Conservation (phyloP, 371 early-diverging fungal genomes). For the Mucor indicus region DNA sequence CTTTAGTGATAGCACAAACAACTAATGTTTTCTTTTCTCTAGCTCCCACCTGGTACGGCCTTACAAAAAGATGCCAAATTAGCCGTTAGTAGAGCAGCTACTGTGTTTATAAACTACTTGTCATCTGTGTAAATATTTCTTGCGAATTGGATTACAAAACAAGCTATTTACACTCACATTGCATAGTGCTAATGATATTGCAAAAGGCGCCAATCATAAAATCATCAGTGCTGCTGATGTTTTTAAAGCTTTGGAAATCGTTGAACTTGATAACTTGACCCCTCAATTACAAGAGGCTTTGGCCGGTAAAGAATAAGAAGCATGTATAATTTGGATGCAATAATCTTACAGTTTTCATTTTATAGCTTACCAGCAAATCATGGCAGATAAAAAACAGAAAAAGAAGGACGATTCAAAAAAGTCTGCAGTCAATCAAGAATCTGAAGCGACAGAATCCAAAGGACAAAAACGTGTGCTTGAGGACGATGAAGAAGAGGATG, state of each 20-base stretch:
- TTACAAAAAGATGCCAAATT: conserved; percentile 60
- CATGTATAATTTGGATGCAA: neutral
- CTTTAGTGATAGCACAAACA: no score
- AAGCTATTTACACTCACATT: neutral
- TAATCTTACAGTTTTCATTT: neutral
- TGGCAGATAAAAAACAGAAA: conserved; percentile 26
- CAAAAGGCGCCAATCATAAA: conserved; percentile 47
- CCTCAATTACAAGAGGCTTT: conserved; percentile 37
- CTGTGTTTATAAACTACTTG: conserved; percentile 62
- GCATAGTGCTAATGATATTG: conserved; percentile 53
- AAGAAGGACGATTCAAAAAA: conserved; percentile 24
- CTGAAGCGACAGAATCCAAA: conserved; percentile 7
- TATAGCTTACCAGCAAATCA: conserved; percentile 23
- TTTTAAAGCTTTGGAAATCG: conserved; percentile 54
- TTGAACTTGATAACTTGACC: conserved; percentile 51
- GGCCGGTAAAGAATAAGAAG: conserved; percentile 7
- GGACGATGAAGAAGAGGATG: conserved; percentile 8
- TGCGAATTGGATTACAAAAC: neutral
- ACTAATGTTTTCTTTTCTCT: neutral
- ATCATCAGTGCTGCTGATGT: conserved; percentile 50
- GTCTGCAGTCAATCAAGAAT: conserved; percentile 9
- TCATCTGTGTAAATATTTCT: conserved; percentile 46
- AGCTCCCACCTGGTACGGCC: conserved; percentile 63
- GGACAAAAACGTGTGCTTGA: conserved; percentile 30
- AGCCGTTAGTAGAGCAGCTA: conserved; percentile 60